Percentiles rank a stretch among this genome's conserved stretches.
phyloP scores from a whole-genome alignment of 441 rosid species.

The Breynia disticha region DNA sequence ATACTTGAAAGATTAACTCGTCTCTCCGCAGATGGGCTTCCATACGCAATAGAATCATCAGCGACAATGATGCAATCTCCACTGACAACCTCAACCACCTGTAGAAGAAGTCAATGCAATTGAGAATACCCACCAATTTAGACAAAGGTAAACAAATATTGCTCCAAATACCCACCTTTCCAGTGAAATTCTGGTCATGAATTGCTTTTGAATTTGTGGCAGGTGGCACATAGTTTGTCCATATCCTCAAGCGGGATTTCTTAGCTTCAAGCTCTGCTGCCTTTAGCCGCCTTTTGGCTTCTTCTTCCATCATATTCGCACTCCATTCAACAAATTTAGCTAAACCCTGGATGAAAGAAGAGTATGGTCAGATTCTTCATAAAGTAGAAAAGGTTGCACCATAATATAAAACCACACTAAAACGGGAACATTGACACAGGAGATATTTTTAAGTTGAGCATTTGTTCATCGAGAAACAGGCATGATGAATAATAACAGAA shows the following conservation, averaged over 20 bases:
- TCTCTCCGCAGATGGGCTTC: slow-evolving; percentile 81
- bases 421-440: not conserved
- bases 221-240: slow-evolving; percentile 86
- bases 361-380: slow-evolving; percentile 5
- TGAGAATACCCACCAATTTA: not conserved
- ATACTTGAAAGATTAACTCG: slow-evolving; percentile 91
- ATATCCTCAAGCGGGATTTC: slow-evolving; percentile 63
- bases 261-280: slow-evolving; percentile 86
- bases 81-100: slow-evolving; percentile 97
- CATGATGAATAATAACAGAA: slow-evolving; percentile 6
- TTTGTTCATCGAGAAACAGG: not conserved
- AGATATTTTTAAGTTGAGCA: not conserved
- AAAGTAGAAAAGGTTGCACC: not conserved
- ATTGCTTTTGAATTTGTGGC: slow-evolving; percentile 87
- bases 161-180: slow-evolving; percentile 47
- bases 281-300: slow-evolving; percentile 66
- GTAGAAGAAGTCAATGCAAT: slow-evolving; percentile 16
- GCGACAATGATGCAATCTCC: slow-evolving; percentile 92
- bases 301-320: slow-evolving; percentile 96
- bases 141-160: not conserved
- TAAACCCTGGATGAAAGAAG: slow-evolving; percentile 47
- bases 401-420: not conserved
- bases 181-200: slow-evolving; percentile 85
- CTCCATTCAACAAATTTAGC: slow-evolving; percentile 98
- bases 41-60: slow-evolving; percentile 81